These are phyloP conservation scores for Spongospora subterranea DNA, from an alignment of 208 protist genomes.

Conservation along the genomic window DNA sequence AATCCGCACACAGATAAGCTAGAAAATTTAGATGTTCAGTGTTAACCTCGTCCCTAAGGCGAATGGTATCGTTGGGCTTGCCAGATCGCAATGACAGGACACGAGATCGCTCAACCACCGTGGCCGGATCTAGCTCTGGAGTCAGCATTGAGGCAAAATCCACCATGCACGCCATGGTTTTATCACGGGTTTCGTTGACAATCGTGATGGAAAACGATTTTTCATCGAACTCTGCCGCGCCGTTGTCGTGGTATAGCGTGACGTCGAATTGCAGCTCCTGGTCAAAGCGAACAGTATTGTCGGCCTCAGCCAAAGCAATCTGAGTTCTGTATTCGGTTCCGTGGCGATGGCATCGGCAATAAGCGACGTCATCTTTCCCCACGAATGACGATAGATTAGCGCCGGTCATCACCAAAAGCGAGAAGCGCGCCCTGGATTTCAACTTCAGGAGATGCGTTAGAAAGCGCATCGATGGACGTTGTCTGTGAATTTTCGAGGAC, in stretches of 20 bases:
- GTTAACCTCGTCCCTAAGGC: no score
- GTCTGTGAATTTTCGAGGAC: no score
- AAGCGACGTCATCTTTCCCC: neutral
- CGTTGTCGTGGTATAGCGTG: neutral
- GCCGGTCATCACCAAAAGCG: neutral
- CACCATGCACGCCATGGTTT: neutral
- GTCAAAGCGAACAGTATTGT: neutral
- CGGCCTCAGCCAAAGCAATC: neutral
- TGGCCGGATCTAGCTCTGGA: neutral
- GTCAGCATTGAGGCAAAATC: neutral
- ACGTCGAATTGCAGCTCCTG: neutral
- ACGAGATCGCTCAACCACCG: neutral
- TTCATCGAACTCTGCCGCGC: neutral
- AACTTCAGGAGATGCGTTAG: neutral
- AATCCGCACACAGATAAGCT: neutral
- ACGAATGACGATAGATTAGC: neutral
- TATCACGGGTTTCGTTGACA: neutral
- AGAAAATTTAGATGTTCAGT: neutral
- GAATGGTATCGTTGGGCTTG: no score
- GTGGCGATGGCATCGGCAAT: neutral
- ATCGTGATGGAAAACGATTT: neutral
- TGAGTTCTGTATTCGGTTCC: neutral
- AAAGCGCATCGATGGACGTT: no score
- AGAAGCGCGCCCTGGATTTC: neutral
- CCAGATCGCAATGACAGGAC: no score